Conservation (phyloP, 1,139 yeast species). For the Geotrichum australiense region DNA sequence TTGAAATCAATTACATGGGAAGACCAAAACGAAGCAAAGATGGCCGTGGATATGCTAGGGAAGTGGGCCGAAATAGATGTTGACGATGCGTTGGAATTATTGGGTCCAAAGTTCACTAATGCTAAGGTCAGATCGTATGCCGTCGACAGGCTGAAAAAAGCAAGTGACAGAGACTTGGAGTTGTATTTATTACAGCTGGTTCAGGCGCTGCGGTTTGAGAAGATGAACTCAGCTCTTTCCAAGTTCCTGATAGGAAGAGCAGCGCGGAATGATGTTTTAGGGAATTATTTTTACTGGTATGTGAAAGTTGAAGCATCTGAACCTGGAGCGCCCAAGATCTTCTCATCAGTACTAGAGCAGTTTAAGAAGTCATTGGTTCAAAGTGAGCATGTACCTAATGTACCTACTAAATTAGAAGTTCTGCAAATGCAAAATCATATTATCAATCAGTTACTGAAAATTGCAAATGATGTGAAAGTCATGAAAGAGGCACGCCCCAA, state of each 20-base stretch:
- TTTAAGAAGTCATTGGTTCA: constrained; percentile 31
- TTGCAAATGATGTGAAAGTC: constrained; percentile 41
- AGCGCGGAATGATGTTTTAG: constrained; percentile 55
- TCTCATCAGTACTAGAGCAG: constrained; percentile 28
- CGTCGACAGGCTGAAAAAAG: constrained; percentile 70
- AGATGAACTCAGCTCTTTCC: constrained; percentile 52
- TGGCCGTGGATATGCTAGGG: constrained; percentile 56
- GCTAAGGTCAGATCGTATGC: constrained; percentile 71
- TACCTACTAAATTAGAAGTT: constrained; percentile 7
- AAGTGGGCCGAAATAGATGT: constrained; percentile 75
- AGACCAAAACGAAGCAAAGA: constrained; percentile 70
- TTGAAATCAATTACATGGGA: constrained; percentile 85
- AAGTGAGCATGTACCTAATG: constrained; percentile 7
- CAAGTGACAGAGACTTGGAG: constrained; percentile 72
- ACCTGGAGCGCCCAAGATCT: constrained; percentile 36
- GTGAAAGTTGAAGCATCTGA: constrained; percentile 82
- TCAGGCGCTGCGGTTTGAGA: constrained; percentile 81
- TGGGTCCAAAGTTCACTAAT: constrained; percentile 63
- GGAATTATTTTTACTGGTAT: constrained; percentile 88
- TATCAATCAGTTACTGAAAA: constrained; percentile 37
- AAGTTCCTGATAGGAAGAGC: constrained; percentile 72
- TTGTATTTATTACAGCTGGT: constrained; percentile 83
- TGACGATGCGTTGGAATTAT: constrained; percentile 84
- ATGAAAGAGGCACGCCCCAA: constrained; percentile 51
- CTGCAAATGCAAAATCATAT: constrained; percentile 42